A percentile compares a stretch with the other conserved stretches of the same genome.
Evolutionary conservation across 139 green algal genomes (phyloP).

Genomic region (Chlamydomonas incerta): DNA sequence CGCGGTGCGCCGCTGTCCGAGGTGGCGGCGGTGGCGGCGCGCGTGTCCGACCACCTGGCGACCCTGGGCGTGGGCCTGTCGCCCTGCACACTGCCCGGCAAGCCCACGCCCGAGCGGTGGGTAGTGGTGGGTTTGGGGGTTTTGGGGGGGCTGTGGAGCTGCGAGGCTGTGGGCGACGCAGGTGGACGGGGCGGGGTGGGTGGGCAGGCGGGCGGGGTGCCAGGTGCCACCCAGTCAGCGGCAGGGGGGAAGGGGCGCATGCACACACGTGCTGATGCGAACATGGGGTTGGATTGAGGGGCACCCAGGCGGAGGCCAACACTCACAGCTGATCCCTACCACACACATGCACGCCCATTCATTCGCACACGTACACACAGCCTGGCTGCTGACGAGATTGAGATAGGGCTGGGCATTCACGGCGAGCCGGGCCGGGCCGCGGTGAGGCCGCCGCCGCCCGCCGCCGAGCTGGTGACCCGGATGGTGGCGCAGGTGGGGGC

Average conservation of each 20-base stretch:
- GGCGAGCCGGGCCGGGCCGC: conserved; percentile 80
- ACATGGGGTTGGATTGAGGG: too few relatives aligned
- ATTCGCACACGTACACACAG: conserved; percentile 12
- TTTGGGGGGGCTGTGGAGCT: too few relatives aligned
- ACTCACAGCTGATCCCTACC: neutral
- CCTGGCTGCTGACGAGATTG: conserved; percentile 62
- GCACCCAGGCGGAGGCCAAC: too few relatives aligned
- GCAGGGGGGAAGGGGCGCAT: too few relatives aligned
- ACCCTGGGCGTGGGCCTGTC: conserved; percentile 80
- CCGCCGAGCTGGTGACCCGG: conserved; percentile 52
- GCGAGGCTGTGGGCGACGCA: neutral
- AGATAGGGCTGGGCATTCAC: conserved; percentile 87
- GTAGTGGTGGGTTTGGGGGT: too few relatives aligned
- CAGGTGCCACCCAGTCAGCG: too few relatives aligned
- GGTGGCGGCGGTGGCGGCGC: conserved; percentile 63
- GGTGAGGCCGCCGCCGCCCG: neutral
- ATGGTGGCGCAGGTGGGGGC: conserved; percentile 58
- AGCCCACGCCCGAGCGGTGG: conserved; percentile 46
- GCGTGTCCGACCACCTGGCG: conserved; percentile 54
- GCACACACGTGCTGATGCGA: too few relatives aligned
- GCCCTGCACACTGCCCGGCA: conserved; percentile 79
- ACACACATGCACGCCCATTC: neutral
- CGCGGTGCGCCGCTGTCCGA: conserved; percentile 63
- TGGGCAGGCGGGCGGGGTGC: too few relatives aligned
- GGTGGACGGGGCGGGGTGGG: neutral